Evolutionary conservation across 2,329 filamentous ascomycete species (phyloP), one percentile per base, ranked within the genome.

Genomic region (Hyphodiscus sp.): DNA sequence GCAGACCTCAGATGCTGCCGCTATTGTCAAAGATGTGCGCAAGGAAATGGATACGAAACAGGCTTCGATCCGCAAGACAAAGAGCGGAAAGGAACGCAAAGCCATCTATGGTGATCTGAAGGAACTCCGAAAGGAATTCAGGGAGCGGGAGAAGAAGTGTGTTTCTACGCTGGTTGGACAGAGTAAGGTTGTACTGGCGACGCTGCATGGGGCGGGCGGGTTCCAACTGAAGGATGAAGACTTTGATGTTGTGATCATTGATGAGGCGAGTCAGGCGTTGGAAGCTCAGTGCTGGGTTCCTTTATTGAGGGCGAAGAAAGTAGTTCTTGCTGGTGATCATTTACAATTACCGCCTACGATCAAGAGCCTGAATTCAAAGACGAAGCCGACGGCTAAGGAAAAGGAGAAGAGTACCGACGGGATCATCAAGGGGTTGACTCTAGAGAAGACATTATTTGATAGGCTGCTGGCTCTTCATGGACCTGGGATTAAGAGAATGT

Each of bases 271-370:
- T 68, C 94, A 99, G 69, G 94, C 94, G 1, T 76, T 97, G 10
- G 94, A 99, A 71, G 91, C 94, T 0, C 92, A 97, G 70, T 96
- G 91, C 72, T 99, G 94, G 94, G 91, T 97, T 49, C 85, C 94
- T 11, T 72, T 99, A 46, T 72, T 96, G 18, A 79, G 82, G 42
- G 89, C 89, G 0, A 82, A 77, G 61, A 97, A 96, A 73, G 85
- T 90, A 9, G 85, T 99, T 9, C 85, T 95, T 58, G 94, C 94
- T 1, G 94, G 94, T 47, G 94, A 99, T 67, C 94, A 97, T 69
- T 74, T 97, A 50, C 94, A 99, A 71, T 74, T 99, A 51, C 91
- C 92, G 19, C 94, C 94, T 15, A 97, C 92, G 0, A 91, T 99
- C 70, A 97, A 96, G 71, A 91, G 87, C 1, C 72, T 82, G 10